phyloP scores from a whole-genome alignment of 768 basidiomycete species.

The Agaricus sinodeliciosus region DNA sequence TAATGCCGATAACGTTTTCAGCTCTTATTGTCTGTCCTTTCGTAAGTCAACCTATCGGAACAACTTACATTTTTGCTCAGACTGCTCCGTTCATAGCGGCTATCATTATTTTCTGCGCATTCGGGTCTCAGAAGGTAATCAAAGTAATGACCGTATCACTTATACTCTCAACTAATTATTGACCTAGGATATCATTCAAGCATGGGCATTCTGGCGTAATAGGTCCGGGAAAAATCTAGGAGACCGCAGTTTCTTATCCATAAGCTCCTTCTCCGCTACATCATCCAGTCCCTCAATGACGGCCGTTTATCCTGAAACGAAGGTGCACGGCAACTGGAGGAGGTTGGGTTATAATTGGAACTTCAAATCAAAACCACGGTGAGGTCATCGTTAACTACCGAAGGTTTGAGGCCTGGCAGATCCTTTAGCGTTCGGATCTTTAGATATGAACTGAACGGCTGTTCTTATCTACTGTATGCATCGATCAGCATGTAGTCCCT shows the following conservation, averaged over 20 bases:
- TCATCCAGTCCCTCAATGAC: no score
- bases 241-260: no score
- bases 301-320: background rate
- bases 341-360: constrained; percentile 5
- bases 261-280: background rate
- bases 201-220: constrained; percentile 4
- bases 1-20: background rate
- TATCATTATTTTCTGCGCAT: background rate
- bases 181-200: constrained; percentile 3
- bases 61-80: background rate
- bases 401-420: no score
- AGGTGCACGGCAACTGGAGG: background rate
- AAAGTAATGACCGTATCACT: background rate
- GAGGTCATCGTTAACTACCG: background rate
- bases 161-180: background rate
- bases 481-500: no score
- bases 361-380: background rate
- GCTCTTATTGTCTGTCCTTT: constrained; percentile 2
- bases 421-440: no score
- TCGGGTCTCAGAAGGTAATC: constrained; percentile 4
- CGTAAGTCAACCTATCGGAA: background rate
- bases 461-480: no score
- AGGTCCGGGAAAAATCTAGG: background rate
- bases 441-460: no score
- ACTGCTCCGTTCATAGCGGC: background rate